These are phyloP conservation scores for Curvularia hawaiiensis DNA, from an alignment of 2,329 filamentous ascomycete species.

Conservation along the genomic window DNA sequence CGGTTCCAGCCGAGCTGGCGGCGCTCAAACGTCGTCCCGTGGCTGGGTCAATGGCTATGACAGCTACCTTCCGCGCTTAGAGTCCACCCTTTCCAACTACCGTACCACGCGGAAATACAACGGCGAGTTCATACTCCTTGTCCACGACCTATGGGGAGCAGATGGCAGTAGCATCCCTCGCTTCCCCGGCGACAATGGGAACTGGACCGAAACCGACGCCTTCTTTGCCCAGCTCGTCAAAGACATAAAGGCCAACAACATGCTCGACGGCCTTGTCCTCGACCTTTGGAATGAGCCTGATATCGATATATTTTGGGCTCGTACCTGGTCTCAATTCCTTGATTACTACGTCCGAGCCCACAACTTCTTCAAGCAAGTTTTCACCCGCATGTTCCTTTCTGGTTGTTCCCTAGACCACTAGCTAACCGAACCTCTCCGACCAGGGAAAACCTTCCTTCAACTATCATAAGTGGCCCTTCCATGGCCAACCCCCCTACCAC, in stretches of 20 bases:
- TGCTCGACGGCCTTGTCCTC: conserved; percentile 47
- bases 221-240: conserved; percentile 50
- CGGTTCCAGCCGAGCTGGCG: conserved; percentile 49
- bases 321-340: conserved; percentile 49
- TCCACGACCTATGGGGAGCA: conserved; percentile 56
- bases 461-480: conserved; percentile 49
- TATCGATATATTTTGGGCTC: conserved; percentile 44
- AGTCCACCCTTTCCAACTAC: conserved; percentile 55
- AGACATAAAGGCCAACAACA: conserved; percentile 47
- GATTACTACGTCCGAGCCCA: conserved; percentile 48
- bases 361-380: conserved; percentile 40
- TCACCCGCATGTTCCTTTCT: not conserved
- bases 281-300: conserved; percentile 64
- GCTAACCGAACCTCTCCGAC: not conserved
- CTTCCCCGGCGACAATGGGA: conserved; percentile 57
- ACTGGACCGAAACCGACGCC: conserved; percentile 54
- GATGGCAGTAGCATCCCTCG: conserved; percentile 50
- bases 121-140: conserved; percentile 53
- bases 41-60: conserved; percentile 47
- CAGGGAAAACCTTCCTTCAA: not conserved
- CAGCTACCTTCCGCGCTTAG: conserved; percentile 46
- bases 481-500: conserved; percentile 40
- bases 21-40: conserved; percentile 47
- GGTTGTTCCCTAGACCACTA: not conserved
- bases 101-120: conserved; percentile 50